Base-by-base conservation (phyloP, 495 filamentous ascomycete species). In the Trichoderma gamsii region DNA sequence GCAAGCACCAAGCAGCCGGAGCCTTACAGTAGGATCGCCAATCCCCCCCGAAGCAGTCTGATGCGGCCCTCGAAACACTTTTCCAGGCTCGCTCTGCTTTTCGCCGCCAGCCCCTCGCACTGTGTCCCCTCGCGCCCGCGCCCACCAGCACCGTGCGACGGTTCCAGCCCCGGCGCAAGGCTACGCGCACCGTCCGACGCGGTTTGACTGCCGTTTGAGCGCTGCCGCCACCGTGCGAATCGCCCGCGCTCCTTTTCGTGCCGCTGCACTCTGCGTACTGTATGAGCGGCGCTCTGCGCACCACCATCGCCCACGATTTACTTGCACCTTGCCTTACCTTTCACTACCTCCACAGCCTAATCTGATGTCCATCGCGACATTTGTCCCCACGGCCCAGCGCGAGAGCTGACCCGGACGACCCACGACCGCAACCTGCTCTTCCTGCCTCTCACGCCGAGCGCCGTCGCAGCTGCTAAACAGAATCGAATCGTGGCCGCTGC, bases 321-420 rank as follows among this genome's bases (percentile, higher is more conserved):
- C 56, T 18, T 32, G 56, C 49, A 52, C 49, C 49, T 52, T 52
- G 16, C 56, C 56, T 61, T 27, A 61, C 56, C 56, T 61, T 61
- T 61, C 56, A 61, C 56, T 61, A 61, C 56, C 56, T 61, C 56
- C 56, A 61, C 56, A 61, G 56, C 56, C 56, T 61, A 61, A 61
- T 61, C 56, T 61, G 56, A 61, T 61, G 56, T 61, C 56, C 56
- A 61, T 61, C 56, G 56, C 56, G 56, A 61, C 56, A 61, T 61
- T 61, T 61, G 56, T 61, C 56, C 27, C 56, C 56, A 61, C 56
- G 56, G 56, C 56, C 56, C 56, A 61, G 56, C 56, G 56, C 56
- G 56, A 61, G 56, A 13, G 56, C 56, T 61, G 56, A 61, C 56
- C 52, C 56, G 56, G 56, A 61, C 56, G 56, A 61, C 56, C 56